Percentiles rank a stretch among this genome's conserved stretches.
phyloP scores from a whole-genome alignment of 208 protist genomes.

The Entamoeba nuttalli region DNA sequence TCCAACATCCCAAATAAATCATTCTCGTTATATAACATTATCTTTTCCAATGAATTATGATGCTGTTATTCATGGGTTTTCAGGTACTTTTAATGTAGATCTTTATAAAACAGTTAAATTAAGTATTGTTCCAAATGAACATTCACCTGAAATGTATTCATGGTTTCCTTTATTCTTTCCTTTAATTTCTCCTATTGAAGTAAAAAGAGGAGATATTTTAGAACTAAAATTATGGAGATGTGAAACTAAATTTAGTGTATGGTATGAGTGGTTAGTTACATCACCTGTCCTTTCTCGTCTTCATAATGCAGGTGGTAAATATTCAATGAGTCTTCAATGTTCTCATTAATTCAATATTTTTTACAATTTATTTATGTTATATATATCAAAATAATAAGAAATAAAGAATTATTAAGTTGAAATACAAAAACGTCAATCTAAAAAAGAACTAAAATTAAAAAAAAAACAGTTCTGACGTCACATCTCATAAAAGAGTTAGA shows the following conservation, averaged over 20 bases:
- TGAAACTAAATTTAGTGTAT: not conserved
- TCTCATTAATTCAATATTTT: not conserved
- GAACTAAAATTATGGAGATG: slow-evolving; percentile 6
- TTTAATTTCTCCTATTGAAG: not conserved
- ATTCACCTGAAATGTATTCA: slow-evolving; percentile 7
- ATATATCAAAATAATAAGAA: too few relatives aligned
- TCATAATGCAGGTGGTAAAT: not conserved
- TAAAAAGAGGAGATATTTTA: not conserved
- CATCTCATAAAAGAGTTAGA: not conserved
- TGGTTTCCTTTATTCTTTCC: slow-evolving; percentile 24
- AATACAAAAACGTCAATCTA: too few relatives aligned
- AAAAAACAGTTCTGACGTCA: not conserved
- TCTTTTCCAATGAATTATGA: not conserved
- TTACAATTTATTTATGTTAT: too few relatives aligned
- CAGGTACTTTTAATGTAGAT: slow-evolving; percentile 12
- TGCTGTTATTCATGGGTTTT: slow-evolving; percentile 12
- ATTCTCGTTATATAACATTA: not conserved
- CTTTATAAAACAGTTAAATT: slow-evolving; percentile 1
- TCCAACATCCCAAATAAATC: not conserved
- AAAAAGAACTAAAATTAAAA: too few relatives aligned
- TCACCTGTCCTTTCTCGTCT: not conserved
- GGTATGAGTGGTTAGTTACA: slow-evolving; percentile 14
- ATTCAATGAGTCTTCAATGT: not conserved
- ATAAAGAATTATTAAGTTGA: too few relatives aligned
- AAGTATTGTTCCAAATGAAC: slow-evolving; percentile 4